Evolutionary conservation across 148 eudicot genomes (phyloP).

Genomic region (Rhododendron vialii): DNA sequence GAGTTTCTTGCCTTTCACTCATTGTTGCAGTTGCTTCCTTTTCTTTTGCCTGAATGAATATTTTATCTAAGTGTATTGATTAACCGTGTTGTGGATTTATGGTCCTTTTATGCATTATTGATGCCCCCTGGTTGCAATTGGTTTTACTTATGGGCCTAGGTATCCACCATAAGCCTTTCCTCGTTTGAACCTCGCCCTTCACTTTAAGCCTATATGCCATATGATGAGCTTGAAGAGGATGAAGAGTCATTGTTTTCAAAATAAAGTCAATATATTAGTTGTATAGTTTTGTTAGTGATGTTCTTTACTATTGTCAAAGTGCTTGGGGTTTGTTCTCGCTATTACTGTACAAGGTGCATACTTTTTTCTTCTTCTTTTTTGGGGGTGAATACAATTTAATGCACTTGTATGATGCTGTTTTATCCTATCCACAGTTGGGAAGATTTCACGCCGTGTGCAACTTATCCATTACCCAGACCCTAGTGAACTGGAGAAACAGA

Average conservation of each 20-base stretch:
- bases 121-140: not conserved
- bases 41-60: not conserved
- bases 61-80: not conserved
- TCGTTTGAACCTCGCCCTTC: too few species aligned
- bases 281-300: not conserved
- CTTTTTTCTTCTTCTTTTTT: too few species aligned
- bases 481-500: constrained; percentile 33
- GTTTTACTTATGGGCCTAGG: not conserved
- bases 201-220: not conserved
- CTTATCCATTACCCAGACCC: constrained; percentile 82
- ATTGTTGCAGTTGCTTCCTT: not conserved
- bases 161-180: too few species aligned
- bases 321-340: not conserved
- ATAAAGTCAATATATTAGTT: not conserved
- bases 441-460: constrained; percentile 71
- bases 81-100: not conserved
- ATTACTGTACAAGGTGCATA: not conserved
- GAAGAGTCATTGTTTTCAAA: not conserved
- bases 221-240: not conserved
- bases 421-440: constrained; percentile 55
- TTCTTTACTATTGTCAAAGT: not conserved
- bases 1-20: not conserved
- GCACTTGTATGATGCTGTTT: not conserved
- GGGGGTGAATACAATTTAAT: not conserved
- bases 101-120: not conserved